A percentile compares a stretch with the other conserved stretches of the same genome.
phyloP scores from a whole-genome alignment of 2,329 filamentous ascomycete species.

The Phialocephala subalpina region DNA sequence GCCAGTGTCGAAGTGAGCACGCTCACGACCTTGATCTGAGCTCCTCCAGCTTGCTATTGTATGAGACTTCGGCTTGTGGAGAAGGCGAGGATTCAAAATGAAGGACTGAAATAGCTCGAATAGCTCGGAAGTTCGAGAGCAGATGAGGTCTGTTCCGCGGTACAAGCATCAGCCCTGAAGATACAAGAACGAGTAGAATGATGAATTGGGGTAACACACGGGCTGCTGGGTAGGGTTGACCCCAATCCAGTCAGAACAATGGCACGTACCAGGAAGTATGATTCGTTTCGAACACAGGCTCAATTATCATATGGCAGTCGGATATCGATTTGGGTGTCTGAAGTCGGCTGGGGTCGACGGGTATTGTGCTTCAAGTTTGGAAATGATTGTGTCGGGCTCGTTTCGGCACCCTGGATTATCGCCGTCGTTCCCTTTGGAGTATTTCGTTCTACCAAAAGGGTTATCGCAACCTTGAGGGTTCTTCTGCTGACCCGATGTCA shows the following conservation, averaged over 20 bases:
- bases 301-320: slow-evolving; percentile 12
- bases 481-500: slow-evolving; percentile 12
- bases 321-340: slow-evolving; percentile 23
- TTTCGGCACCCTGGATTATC: slow-evolving; percentile 27
- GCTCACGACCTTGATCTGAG: slow-evolving; percentile 32
- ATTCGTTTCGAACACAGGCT: slow-evolving; percentile 26
- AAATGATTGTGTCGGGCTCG: slow-evolving; percentile 33
- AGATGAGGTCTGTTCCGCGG: slow-evolving; percentile 24
- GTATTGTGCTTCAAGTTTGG: slow-evolving; percentile 33
- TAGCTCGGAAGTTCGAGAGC: slow-evolving; percentile 15
- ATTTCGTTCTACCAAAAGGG: slow-evolving; percentile 8
- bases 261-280: slow-evolving; percentile 18
- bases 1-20: slow-evolving; percentile 34
- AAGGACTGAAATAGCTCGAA: slow-evolving; percentile 20
- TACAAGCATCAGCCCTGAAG: slow-evolving; percentile 39
- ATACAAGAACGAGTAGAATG: slow-evolving; percentile 17
- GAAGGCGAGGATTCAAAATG: slow-evolving; percentile 22
- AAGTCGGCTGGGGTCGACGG: slow-evolving; percentile 24
- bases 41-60: slow-evolving; percentile 30
- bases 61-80: slow-evolving; percentile 9
- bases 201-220: slow-evolving; percentile 24
- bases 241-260: slow-evolving; percentile 16
- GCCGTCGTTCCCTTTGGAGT: slow-evolving; percentile 11
- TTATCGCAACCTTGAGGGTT: slow-evolving; percentile 5
- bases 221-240: slow-evolving; percentile 18